These are phyloP conservation scores for Phaeotremella skinneri DNA, from an alignment of 768 basidiomycete genomes.

Conservation along the genomic window DNA sequence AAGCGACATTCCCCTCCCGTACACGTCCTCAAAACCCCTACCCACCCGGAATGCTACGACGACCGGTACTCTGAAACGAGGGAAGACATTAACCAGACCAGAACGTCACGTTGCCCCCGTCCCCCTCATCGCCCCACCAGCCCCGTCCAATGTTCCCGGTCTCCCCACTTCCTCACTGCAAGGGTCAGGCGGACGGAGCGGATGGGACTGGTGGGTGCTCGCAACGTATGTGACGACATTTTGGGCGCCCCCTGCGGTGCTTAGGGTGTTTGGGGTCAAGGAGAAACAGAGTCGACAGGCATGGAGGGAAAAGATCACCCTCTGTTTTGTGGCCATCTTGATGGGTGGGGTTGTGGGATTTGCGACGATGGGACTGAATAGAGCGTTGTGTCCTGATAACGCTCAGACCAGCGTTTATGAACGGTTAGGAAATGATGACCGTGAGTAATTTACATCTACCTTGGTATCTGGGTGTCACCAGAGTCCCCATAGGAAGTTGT, in stretches of 20 bases:
- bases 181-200: slow-evolving; percentile 7
- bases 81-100: slow-evolving; percentile 94
- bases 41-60: slow-evolving; percentile 30
- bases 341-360: slow-evolving; percentile 82
- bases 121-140: slow-evolving; percentile 84
- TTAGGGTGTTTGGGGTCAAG: slow-evolving; percentile 72
- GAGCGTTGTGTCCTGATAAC: slow-evolving; percentile 77
- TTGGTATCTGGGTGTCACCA: no score
- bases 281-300: slow-evolving; percentile 78
- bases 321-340: slow-evolving; percentile 80
- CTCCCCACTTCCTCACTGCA: slow-evolving; percentile 32
- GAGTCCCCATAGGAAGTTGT: no score
- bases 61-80: slow-evolving; percentile 55
- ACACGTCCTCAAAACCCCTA: slow-evolving; percentile 32
- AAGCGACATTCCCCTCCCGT: slow-evolving; percentile 37
- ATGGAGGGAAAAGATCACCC: slow-evolving; percentile 94
- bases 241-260: slow-evolving; percentile 79
- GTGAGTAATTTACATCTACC: slow-evolving; percentile 50
- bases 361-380: slow-evolving; percentile 88
- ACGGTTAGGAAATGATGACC: slow-evolving; percentile 32
- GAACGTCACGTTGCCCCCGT: slow-evolving; percentile 91
- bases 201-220: slow-evolving; percentile 67
- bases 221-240: slow-evolving; percentile 77
- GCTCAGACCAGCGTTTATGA: slow-evolving; percentile 28
- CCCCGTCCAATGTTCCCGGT: slow-evolving; percentile 54